Evolutionary conservation across 2,329 filamentous ascomycete genomes (phyloP).

Genomic region (Botrytis porri): DNA sequence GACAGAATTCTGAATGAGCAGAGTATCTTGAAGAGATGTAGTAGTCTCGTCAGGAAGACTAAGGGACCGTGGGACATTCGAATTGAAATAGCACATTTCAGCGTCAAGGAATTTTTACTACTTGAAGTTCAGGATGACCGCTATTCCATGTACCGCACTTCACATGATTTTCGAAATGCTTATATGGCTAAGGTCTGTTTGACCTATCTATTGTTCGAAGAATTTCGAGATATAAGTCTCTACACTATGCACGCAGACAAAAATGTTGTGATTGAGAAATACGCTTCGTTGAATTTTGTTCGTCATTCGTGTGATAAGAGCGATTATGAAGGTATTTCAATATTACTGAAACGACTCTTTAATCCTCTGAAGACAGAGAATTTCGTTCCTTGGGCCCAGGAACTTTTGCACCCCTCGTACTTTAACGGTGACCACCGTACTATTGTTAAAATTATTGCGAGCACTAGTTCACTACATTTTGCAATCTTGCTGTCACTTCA

Average conservation of each 20-base stretch:
- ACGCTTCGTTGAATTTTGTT: neutral
- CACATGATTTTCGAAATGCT: neutral
- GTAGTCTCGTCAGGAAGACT: slow-evolving; percentile 30
- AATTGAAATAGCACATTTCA: slow-evolving; percentile 34
- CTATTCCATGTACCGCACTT: neutral
- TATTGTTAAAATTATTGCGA: too few relatives aligned
- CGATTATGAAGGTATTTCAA: neutral
- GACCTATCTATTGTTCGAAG: neutral
- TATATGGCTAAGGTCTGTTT: neutral
- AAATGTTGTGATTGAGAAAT: neutral
- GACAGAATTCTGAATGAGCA: slow-evolving; percentile 26
- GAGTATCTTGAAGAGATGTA: slow-evolving; percentile 28
- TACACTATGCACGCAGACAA: neutral
- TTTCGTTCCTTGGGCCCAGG: neutral
- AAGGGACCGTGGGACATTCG: neutral
- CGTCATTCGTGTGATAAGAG: neutral
- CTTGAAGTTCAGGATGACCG: neutral
- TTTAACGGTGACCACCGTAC: too few relatives aligned
- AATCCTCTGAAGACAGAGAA: neutral
- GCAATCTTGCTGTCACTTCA: neutral
- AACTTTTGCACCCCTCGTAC: too few relatives aligned
- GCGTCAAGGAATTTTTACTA: slow-evolving; percentile 31
- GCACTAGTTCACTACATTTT: neutral
- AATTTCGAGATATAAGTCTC: neutral
- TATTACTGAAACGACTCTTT: neutral